Conservation (phyloP, 768 basidiomycete species). For the Tephrocybe sp. region DNA sequence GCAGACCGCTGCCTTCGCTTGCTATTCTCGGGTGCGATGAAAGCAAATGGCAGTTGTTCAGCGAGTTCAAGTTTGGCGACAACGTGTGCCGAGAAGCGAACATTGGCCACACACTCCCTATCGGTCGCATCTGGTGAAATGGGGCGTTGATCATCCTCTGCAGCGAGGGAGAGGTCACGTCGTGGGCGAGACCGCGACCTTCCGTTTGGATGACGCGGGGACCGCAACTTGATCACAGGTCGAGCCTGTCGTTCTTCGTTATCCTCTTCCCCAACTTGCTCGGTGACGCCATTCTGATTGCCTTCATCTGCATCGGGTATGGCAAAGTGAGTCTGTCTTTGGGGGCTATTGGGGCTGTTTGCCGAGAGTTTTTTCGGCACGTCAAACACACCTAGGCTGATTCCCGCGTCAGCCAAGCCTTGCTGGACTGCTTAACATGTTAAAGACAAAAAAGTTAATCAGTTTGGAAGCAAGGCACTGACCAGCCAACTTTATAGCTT, state of each 20-base stretch:
- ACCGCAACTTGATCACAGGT: conserved; percentile 73
- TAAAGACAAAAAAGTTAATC: conserved; percentile 2
- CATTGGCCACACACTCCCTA: conserved; percentile 67
- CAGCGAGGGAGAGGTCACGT: conserved; percentile 59
- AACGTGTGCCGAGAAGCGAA: conserved; percentile 72
- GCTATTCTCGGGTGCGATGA: conserved; percentile 69
- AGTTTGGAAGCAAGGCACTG: conserved; percentile 16
- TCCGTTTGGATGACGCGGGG: conserved; percentile 39
- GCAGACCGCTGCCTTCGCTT: conserved; percentile 38
- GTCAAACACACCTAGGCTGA: conserved; percentile 78
- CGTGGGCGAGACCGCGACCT: conserved; percentile 74
- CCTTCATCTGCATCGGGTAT: conserved; percentile 24
- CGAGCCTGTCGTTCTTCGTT: conserved; percentile 57
- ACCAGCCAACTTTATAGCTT: conserved; percentile 64
- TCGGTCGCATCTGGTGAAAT: conserved; percentile 56
- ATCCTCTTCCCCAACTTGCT: conserved; percentile 40
- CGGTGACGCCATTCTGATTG: conserved; percentile 18
- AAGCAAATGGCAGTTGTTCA: conserved; percentile 69
- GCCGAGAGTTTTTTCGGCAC: conserved; percentile 30
- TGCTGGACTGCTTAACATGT: conserved; percentile 42
- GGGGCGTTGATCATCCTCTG: conserved; percentile 57
- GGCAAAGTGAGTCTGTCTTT: conserved; percentile 34
- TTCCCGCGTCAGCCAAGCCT: conserved; percentile 61
- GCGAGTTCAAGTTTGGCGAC: conserved; percentile 60
- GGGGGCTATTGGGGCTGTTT: conserved; percentile 22